Base-by-base conservation (phyloP, 2,329 filamentous ascomycete genomes). In the Fusarium brachygibbosum region DNA sequence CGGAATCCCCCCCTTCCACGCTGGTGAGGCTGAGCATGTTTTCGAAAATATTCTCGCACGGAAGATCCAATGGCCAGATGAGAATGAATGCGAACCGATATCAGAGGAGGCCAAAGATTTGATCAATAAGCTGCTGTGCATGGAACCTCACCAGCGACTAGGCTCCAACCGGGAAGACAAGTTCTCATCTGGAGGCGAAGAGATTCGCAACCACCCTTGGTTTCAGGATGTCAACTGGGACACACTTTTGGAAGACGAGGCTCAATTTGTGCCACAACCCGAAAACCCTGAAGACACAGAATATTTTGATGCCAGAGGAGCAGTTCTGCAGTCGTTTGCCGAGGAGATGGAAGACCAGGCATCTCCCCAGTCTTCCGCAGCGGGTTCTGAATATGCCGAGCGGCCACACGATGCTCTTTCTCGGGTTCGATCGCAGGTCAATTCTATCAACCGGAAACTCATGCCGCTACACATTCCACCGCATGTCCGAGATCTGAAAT, bases 281-380 rank as follows among this genome's bases (percentile, higher is more conserved):
- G 93, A 97, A 75, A 95, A 99, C 72, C 94, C 93, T 0, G 96
- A 99, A 78, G 95, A 99, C 76, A 99, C 96, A 0, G 97, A 99
- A 76, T 99, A 99, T 76, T 99, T 99, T 73, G 96, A 99, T 80
- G 82, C 93, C 23, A 88, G 96, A 70, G 96, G 96, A 29, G 96
- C 96, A 17, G 97, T 94, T 2, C 85, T 98, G 70, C 93, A 97
- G 75, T 92, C 93, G 5, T 99, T 99, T 78, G 90, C 92, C 1
- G 94, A 97, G 68, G 96, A 99, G 77, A 91, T 98, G 75, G 95
- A 98, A 77, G 96, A 98, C 74, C 93, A 97, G 75, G 81, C 86
- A 41, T 91, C 93, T 1, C 92, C 94, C 11, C 89, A 91, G n/a
- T 85, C 85, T 2, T 86, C 88, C 3, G 87, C 88, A 1, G 88